Conservation (phyloP, 257 asterid genomes). For the Nicotiana paniculata region DNA sequence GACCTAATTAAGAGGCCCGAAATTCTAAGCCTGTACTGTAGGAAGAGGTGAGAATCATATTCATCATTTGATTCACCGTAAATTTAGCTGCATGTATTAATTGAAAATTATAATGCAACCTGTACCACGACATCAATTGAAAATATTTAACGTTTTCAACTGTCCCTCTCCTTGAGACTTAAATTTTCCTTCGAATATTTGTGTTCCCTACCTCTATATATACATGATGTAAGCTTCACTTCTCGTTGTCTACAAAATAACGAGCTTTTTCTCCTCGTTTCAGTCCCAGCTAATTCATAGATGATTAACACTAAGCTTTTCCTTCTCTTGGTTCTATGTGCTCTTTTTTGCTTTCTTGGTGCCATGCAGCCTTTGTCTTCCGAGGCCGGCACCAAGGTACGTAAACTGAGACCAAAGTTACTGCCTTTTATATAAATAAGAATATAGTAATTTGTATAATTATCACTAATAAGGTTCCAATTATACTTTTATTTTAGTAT, state of each 20-base stretch:
- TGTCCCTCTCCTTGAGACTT: not conserved
- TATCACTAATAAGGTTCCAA: not conserved
- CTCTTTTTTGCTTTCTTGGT: not conserved
- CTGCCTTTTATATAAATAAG: not conserved
- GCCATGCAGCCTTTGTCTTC: not conserved
- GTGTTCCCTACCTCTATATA: not conserved
- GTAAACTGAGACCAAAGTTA: not conserved
- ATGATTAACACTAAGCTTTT: not conserved
- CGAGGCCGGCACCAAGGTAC: not conserved
- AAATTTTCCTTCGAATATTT: not conserved
- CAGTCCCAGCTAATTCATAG: not conserved
- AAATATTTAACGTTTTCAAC: not conserved
- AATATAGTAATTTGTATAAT: not conserved
- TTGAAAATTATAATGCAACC: not conserved
- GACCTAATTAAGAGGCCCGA: not conserved
- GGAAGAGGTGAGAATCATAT: not conserved
- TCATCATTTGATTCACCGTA: not conserved
- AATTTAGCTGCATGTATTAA: not conserved
- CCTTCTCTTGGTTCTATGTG: not conserved
- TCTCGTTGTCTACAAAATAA: not conserved
- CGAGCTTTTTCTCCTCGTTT: not conserved
- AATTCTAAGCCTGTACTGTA: not conserved
- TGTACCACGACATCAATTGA: not conserved
- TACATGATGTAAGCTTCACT: not conserved
- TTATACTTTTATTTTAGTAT: not conserved